A percentile compares a stretch with the other conserved stretches of the same genome.
phyloP scores from a whole-genome alignment of 192 early-diverging fungal species.

The Jimgerdemannia flammicorona region DNA sequence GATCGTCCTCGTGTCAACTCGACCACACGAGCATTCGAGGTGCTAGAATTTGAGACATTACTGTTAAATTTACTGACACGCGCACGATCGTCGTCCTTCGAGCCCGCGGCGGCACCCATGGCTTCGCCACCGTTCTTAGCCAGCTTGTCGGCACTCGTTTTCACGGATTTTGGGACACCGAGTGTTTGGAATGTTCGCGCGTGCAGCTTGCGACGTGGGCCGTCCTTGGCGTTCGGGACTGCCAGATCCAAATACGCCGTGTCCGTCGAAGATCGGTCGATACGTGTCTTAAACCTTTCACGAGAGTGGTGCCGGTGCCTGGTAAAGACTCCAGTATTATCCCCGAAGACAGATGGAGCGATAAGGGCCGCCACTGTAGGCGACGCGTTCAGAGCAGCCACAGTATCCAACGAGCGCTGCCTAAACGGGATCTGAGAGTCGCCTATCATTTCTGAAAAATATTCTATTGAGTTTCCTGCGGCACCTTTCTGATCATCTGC shows the following conservation, averaged over 20 bases:
- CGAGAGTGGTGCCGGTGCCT: background rate
- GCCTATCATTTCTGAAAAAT: conserved; percentile 28
- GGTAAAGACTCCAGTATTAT: background rate
- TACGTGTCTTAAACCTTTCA: background rate
- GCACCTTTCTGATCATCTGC: background rate
- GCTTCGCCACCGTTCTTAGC: background rate
- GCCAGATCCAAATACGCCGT: conserved; percentile 23
- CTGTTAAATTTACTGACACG: background rate
- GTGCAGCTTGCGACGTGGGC: background rate
- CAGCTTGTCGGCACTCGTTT: background rate
- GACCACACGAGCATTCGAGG: background rate
- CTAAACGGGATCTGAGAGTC: background rate
- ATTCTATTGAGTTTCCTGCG: background rate
- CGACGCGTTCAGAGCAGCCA: background rate
- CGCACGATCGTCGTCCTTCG: background rate
- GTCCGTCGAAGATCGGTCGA: background rate
- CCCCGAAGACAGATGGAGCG: background rate
- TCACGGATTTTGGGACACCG: background rate
- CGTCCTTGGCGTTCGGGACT: background rate
- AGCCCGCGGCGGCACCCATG: background rate
- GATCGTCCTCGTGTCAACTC: background rate
- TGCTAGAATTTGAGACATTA: background rate
- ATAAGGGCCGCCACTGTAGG: conserved; percentile 7
- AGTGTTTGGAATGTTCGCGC: background rate
- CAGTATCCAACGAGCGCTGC: background rate